Evolutionary conservation across 2,329 filamentous ascomycete species (phyloP), one percentile per base, ranked within the genome.

Genomic region (Fusarium pseudoanthophilum): DNA sequence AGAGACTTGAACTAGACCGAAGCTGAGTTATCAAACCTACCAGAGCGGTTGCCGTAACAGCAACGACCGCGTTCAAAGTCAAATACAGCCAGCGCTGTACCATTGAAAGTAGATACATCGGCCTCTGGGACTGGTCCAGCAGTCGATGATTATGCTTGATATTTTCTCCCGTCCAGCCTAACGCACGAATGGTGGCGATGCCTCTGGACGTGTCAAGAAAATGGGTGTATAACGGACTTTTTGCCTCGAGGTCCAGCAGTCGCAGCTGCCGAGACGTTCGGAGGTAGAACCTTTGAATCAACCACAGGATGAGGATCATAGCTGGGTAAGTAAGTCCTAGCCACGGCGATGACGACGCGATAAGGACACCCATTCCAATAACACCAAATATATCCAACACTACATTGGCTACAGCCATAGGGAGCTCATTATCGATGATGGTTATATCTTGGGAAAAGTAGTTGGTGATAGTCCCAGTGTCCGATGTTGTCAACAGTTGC

Each of bases 391-490:
- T 28, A 2, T 73, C 58, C 4, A 65, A 53, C 16, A 26, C 61
- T 11, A 79, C 42, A 40, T 84, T 83, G 4, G 79, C 67, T 7
- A 84, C 56, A 0, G 80, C 62, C 39, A 77, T 60, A 0, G 83
- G 83, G 2, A 86, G 74, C 55, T 84, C 80, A 6, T 76, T 76
- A 32, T 86, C 84, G 8, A 85, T 75, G 4, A 86, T 75, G 2
- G 77, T 80, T 62, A 85, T 75, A 45, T 87, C 85, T 66, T 86
- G 84, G 0, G 82, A 84, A 70, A 87, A 87, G 28, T 83, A 72
- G 42, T 85, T 86, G 7, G 81, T 82, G 26, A 84, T 78, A 6
- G 80, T 72, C 4, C 85, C 85, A 1, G 78, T 77, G 63, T 86
- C 85, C 0, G 82, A 85, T 1, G 64, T 78, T 2, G 82, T 81